These are phyloP conservation scores for Coccinonectria pachysandricola DNA, from an alignment of 2,329 filamentous ascomycete genomes.

Conservation along the genomic window DNA sequence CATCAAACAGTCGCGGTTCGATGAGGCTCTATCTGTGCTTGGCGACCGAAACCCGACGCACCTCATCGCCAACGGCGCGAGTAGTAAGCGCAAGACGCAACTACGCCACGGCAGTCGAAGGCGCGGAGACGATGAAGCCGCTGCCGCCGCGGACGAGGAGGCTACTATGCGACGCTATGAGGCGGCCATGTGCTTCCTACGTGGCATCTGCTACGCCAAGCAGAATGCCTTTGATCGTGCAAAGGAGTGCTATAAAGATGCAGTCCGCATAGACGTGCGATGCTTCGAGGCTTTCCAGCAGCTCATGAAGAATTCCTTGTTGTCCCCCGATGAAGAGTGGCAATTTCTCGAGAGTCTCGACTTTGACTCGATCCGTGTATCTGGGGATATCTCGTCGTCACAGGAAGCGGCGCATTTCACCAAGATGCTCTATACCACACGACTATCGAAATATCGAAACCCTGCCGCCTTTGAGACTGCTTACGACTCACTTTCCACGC, in stretches of 20 bases:
- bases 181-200: conserved; percentile 92
- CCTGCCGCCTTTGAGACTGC: conserved; percentile 73
- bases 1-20: conserved; percentile 82
- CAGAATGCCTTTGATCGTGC: conserved; percentile 95
- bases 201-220: conserved; percentile 90
- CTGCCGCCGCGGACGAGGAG: conserved; percentile 46
- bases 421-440: conserved; percentile 90
- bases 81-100: conserved; percentile 29
- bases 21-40: conserved; percentile 76
- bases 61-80: conserved; percentile 52
- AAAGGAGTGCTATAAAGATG: conserved; percentile 97
- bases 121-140: conserved; percentile 15
- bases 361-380: conserved; percentile 70
- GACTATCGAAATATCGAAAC: conserved; percentile 89
- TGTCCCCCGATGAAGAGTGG: conserved; percentile 84
- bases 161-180: conserved; percentile 73
- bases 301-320: conserved; percentile 89
- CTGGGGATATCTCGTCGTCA: conserved; percentile 53
- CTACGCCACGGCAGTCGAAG: conserved; percentile 23
- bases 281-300: conserved; percentile 98
- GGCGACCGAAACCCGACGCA: conserved; percentile 93
- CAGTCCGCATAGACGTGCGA: conserved; percentile 91
- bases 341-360: conserved; percentile 79
- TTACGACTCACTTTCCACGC: conserved; percentile 82
- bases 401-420: conserved; percentile 91